A percentile compares a stretch with the other conserved stretches of the same genome.
Conservation (phyloP, 2,329 filamentous ascomycete species). For the Lizonia empirigonia region DNA sequence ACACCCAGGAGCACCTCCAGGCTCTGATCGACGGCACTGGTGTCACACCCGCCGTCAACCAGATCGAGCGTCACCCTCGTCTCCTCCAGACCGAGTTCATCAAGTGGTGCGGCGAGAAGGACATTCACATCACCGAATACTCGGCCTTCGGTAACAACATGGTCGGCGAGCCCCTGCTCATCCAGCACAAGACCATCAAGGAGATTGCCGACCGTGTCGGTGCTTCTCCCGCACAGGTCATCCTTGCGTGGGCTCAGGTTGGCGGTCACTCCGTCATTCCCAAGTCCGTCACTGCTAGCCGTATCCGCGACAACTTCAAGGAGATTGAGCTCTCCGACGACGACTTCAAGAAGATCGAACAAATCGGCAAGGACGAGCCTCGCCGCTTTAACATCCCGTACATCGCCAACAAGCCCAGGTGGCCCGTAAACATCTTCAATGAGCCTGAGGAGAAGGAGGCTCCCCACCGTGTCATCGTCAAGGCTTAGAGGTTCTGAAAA, state of each 20-base stretch:
- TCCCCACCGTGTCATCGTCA: constrained; percentile 52
- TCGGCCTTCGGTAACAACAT: constrained; percentile 60
- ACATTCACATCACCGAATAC: constrained; percentile 42
- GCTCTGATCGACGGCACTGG: constrained; percentile 56
- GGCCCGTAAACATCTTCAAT: constrained; percentile 63
- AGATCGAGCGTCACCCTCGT: constrained; percentile 41
- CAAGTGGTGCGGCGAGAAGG: constrained; percentile 38
- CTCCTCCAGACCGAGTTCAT: constrained; percentile 38
- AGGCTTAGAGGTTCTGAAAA: constrained; percentile 11
- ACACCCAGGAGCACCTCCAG: constrained; percentile 52
- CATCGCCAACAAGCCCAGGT: constrained; percentile 56
- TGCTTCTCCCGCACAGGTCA: constrained; percentile 74
- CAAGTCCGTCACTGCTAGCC: constrained; percentile 39
- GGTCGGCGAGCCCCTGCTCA: constrained; percentile 55
- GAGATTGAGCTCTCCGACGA: constrained; percentile 37
- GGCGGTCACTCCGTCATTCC: constrained; percentile 41
- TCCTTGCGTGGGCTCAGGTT: constrained; percentile 88
- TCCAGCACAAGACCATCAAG: constrained; percentile 64
- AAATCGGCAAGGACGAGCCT: constrained; percentile 65
- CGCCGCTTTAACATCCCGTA: constrained; percentile 58
- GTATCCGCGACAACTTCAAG: constrained; percentile 42
- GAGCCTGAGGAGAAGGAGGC: constrained; percentile 60
- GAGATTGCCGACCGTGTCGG: constrained; percentile 67
- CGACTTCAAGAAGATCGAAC: constrained; percentile 42
- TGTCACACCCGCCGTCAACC: constrained; percentile 37